These are phyloP conservation scores for Erodium moschatum DNA, from an alignment of 441 rosid species.

Conservation along the genomic window DNA sequence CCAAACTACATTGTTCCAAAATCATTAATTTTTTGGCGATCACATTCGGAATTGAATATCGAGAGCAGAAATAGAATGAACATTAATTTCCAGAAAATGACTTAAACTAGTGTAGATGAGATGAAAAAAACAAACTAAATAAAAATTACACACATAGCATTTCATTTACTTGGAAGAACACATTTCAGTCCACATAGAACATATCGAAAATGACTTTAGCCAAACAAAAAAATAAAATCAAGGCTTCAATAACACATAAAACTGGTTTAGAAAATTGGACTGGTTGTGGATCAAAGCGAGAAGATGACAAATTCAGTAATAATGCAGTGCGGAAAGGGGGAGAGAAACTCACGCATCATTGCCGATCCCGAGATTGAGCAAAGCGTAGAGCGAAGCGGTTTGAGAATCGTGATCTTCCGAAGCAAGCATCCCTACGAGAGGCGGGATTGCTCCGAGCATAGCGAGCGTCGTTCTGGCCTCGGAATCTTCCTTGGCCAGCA, in stretches of 20 bases:
- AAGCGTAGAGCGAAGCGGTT: conserved; percentile 69
- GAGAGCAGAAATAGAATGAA: not conserved
- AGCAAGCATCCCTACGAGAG: conserved; percentile 78
- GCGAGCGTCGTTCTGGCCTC: conserved; percentile 64
- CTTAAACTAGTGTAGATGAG: not conserved
- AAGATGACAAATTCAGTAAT: not conserved
- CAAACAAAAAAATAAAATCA: not conserved
- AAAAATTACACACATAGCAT: not conserved
- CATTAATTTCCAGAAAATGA: not conserved
- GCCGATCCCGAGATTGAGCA: conserved; percentile 92
- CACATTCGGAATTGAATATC: not conserved
- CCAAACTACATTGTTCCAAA: conserved; percentile 10
- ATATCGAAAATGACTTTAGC: not conserved
- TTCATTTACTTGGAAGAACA: not conserved
- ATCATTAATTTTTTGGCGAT: not conserved
- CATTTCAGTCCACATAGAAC: not conserved
- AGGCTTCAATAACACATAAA: not conserved
- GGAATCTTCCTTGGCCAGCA: conserved; percentile 61
- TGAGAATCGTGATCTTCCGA: conserved; percentile 38
- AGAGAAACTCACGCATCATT: conserved; percentile 58
- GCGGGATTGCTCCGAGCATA: conserved; percentile 87
- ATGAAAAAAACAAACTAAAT: not conserved
- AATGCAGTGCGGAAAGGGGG: not conserved
- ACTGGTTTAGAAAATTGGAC: not conserved
- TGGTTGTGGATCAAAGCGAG: not conserved